These are phyloP conservation scores for Dipteronia dyeriana DNA, from an alignment of 345 rosid species.

Conservation along the genomic window DNA sequence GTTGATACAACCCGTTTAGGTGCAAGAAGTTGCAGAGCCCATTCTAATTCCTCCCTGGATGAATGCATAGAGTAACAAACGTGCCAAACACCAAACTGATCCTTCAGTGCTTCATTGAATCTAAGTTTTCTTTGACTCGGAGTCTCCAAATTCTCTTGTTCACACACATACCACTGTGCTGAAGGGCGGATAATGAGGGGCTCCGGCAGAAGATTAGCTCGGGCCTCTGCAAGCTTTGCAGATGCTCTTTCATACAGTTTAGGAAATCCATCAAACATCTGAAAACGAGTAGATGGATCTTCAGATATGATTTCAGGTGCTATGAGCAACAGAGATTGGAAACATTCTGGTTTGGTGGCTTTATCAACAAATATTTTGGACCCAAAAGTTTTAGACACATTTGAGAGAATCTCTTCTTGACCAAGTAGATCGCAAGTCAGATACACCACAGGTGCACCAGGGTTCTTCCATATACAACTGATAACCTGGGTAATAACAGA, in stretches of 20 bases:
- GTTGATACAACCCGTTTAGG: constrained; percentile 87
- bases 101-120: constrained; percentile 67
- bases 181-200: constrained; percentile 86
- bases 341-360: constrained; percentile 49
- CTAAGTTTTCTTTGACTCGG: constrained; percentile 47
- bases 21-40: constrained; percentile 65
- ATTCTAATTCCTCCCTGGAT: constrained; percentile 76
- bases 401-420: constrained; percentile 71
- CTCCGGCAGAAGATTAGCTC: constrained; percentile 49
- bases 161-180: constrained; percentile 84
- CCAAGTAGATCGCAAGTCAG: constrained; percentile 79
- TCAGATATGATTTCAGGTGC: constrained; percentile 63
- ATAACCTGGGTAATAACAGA: constrained; percentile 41
- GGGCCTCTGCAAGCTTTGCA: constrained; percentile 65
- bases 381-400: constrained; percentile 68
- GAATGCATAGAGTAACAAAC: constrained; percentile 92
- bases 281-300: constrained; percentile 75
- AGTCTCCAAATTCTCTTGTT: constrained; percentile 40
- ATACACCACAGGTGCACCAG: constrained; percentile 61
- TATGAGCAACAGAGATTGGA: constrained; percentile 43
- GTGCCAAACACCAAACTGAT: constrained; percentile 84
- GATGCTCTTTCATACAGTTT: constrained; percentile 67
- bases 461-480: constrained; percentile 87
- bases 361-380: constrained; percentile 75
- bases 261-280: constrained; percentile 71